Conservation (phyloP, 1,284 basidiomycete species). For the Anthracocystis walkeri region DNA sequence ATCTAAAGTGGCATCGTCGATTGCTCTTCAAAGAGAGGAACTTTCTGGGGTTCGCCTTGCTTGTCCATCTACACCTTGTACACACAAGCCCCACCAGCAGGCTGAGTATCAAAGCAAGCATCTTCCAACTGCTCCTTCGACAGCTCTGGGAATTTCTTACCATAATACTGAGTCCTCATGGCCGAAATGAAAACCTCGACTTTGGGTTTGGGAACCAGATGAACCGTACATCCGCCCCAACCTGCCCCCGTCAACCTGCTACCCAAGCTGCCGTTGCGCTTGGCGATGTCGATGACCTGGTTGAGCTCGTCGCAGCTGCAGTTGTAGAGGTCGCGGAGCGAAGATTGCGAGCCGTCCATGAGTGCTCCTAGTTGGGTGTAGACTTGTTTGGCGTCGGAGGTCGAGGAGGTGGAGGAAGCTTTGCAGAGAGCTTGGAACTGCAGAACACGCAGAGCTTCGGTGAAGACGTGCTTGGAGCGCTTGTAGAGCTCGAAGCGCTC, state of each 20-base stretch:
- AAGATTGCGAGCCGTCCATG: constrained; percentile 62
- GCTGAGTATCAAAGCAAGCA: constrained; percentile 63
- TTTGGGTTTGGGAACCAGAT: constrained; percentile 61
- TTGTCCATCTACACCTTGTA: constrained; percentile 28
- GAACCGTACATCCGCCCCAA: constrained; percentile 68
- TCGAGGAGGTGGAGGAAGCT: not conserved
- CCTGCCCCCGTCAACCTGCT: constrained; percentile 65
- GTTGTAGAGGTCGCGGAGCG: constrained; percentile 59
- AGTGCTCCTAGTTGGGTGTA: constrained; percentile 59
- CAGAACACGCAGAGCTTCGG: constrained; percentile 62
- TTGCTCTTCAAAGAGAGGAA: too few species aligned
- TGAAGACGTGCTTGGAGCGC: constrained; percentile 64
- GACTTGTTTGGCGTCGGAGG: constrained; percentile 18
- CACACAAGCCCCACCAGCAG: constrained; percentile 65
- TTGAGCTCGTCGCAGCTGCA: constrained; percentile 64
- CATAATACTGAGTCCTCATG: constrained; percentile 55
- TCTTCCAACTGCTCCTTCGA: constrained; percentile 49
- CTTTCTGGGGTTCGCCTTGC: too few species aligned
- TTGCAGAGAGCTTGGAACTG: constrained; percentile 56
- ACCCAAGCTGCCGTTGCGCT: constrained; percentile 60
- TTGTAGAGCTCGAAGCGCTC: constrained; percentile 57
- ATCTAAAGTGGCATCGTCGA: too few species aligned
- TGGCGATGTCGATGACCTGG: constrained; percentile 59
- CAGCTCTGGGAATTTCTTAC: constrained; percentile 46
- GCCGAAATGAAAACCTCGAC: constrained; percentile 53